A percentile compares a stretch with the other conserved stretches of the same genome.
phyloP scores from a whole-genome alignment of 257 asterid species.

The Gentiana macrophylla region DNA sequence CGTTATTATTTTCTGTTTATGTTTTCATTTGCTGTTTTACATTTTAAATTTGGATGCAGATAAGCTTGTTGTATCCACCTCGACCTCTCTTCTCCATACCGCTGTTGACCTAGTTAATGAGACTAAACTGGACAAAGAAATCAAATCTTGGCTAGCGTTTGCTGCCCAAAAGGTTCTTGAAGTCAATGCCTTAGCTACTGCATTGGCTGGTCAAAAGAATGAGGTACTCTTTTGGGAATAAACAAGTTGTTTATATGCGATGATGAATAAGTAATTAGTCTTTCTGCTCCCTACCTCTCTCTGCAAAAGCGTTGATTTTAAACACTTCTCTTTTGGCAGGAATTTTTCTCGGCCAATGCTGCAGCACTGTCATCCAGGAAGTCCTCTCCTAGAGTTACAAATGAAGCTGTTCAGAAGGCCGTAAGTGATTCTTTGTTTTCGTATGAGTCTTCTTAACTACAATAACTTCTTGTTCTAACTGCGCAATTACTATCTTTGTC shows the following conservation, averaged over 20 bases:
- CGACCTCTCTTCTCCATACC: constrained; percentile 86
- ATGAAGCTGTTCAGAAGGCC: constrained; percentile 95
- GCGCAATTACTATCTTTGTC: too few species aligned
- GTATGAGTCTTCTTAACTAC: not conserved
- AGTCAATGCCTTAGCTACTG: constrained; percentile 92
- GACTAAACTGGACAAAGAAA: constrained; percentile 76
- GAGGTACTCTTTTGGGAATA: constrained; percentile 34
- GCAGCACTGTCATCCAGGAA: constrained; percentile 93
- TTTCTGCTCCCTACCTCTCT: not conserved
- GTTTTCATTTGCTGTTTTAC: constrained; percentile 1
- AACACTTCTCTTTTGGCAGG: constrained; percentile 23
- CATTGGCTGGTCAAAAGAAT: constrained; percentile 67
- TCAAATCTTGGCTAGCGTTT: constrained; percentile 97
- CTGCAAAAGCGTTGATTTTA: too few species aligned
- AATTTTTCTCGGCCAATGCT: constrained; percentile 71
- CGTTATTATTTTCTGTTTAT: not conserved
- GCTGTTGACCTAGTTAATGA: constrained; percentile 91
- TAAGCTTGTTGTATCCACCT: constrained; percentile 93
- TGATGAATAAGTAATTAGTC: not conserved
- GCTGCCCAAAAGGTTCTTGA: constrained; percentile 94
- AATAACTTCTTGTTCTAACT: constrained; percentile 1
- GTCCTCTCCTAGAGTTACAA: constrained; percentile 85
- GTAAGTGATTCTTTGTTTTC: constrained; percentile 39
- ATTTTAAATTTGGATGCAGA: constrained; percentile 30
- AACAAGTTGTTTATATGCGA: not conserved